Evolutionary conservation across 2,329 filamentous ascomycete genomes (phyloP).

Genomic region (Bipolaris sorokiniana): DNA sequence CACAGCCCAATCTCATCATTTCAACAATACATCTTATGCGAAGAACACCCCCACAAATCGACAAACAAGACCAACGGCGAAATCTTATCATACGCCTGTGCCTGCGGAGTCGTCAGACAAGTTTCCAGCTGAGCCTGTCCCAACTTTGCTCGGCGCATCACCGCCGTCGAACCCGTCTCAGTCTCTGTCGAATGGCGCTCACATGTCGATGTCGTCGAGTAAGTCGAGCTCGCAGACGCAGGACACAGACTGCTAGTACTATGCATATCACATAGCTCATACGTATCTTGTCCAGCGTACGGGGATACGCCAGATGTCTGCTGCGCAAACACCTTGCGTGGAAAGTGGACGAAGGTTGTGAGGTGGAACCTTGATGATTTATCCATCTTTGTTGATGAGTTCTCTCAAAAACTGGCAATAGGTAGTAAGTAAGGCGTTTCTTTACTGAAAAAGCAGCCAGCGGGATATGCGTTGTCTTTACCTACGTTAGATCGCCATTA

Average conservation of each 20-base stretch:
- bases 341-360: not conserved
- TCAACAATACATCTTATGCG: conserved; percentile 34
- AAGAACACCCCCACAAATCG: conserved; percentile 40
- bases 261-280: not conserved
- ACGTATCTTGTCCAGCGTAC: not conserved
- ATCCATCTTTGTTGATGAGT: too few relatives aligned
- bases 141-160: not conserved
- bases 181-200: not conserved
- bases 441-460: too few relatives aligned
- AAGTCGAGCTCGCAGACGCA: not conserved
- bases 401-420: too few relatives aligned
- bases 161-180: too few relatives aligned
- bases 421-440: too few relatives aligned
- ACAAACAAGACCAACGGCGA: conserved; percentile 40
- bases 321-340: not conserved
- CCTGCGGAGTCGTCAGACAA: conserved; percentile 43
- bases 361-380: not conserved
- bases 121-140: conserved; percentile 36
- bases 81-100: conserved; percentile 43
- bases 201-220: not conserved
- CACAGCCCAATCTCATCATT: not conserved
- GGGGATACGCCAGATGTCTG: not conserved
- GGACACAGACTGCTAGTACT: too few relatives aligned
- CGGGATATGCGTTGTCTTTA: too few relatives aligned
- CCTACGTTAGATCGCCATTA: too few relatives aligned